Conservation (phyloP, 2,329 filamentous ascomycete genomes). For the Chrysoporthe puriensis region DNA sequence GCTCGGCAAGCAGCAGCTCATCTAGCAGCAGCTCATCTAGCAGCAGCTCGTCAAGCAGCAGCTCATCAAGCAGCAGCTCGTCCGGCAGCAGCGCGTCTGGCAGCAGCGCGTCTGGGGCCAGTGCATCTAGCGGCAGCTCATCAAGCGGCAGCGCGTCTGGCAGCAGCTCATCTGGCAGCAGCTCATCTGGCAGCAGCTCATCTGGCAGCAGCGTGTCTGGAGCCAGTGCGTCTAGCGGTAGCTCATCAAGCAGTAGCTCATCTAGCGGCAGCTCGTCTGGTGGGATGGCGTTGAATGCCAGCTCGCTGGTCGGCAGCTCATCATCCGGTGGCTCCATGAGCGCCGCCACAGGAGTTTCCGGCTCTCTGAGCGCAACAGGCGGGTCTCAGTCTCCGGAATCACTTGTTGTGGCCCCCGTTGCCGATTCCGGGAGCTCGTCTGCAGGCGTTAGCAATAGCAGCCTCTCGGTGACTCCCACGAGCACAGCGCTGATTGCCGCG, state of each 20-base stretch:
- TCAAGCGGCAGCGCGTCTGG: not conserved
- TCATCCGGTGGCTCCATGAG: not conserved
- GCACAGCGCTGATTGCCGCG: constrained; percentile 8
- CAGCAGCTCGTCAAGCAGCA: not conserved
- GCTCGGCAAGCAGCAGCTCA: not conserved
- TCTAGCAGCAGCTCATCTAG: not conserved
- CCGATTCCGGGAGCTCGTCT: not conserved
- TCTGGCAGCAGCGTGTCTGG: not conserved
- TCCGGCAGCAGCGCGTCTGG: not conserved
- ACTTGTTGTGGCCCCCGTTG: not conserved
- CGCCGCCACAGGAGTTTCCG: not conserved
- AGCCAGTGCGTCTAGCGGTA: not conserved
- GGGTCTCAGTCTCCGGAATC: not conserved
- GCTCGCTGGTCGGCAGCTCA: not conserved
- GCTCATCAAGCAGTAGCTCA: too few species aligned
- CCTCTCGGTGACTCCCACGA: constrained; percentile 5
- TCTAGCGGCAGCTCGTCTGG: not conserved
- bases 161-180: not conserved
- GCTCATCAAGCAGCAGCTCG: not conserved
- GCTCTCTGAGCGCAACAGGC: not conserved
- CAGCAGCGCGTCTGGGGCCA: not conserved
- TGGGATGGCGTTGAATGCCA: not conserved
- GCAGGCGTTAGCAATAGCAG: not conserved
- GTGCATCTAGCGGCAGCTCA: not conserved
- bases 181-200: not conserved